Percentiles rank a stretch among this genome's conserved stretches.
These are phyloP conservation scores for Botryosphaeria dothidea DNA, from an alignment of 2,329 filamentous ascomycete species.

Conservation along the genomic window DNA sequence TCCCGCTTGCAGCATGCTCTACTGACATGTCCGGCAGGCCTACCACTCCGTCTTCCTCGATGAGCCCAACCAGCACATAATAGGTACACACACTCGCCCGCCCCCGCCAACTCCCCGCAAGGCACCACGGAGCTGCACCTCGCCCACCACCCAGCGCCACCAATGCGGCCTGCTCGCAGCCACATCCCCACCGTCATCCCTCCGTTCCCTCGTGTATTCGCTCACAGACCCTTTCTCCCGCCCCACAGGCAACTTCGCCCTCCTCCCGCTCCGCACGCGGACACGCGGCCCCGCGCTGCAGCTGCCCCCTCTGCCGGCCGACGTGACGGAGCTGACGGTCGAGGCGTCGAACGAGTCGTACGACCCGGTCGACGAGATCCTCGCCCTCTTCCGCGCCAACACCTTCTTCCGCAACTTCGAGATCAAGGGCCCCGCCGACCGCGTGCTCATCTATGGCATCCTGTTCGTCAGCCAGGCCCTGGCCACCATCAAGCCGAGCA, in stretches of 20 bases:
- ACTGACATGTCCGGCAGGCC: constrained; percentile 59
- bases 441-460: constrained; percentile 94
- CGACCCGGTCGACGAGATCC: constrained; percentile 92
- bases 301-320: constrained; percentile 60
- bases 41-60: constrained; percentile 97
- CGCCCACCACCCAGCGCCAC: background rate
- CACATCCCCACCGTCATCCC: background rate
- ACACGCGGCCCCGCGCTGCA: constrained; percentile 94
- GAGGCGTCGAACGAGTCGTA: constrained; percentile 91
- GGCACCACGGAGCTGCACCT: constrained; percentile 9
- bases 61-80: constrained; percentile 69
- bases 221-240: constrained; percentile 1
- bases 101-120: constrained; percentile 18
- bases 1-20: too few species aligned
- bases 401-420: constrained; percentile 99
- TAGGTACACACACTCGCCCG: constrained; percentile 47
- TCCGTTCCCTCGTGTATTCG: background rate
- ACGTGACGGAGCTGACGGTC: constrained; percentile 57
- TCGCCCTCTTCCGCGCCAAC: constrained; percentile 93
- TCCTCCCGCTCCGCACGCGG: constrained; percentile 91
- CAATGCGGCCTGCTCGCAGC: background rate
- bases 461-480: constrained; percentile 91
- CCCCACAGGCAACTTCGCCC: constrained; percentile 78
- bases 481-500: constrained; percentile 77
- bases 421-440: constrained; percentile 93